Percentiles rank a stretch among this genome's conserved stretches.
Conservation (phyloP, 108 stramenopile species). For the Nitzschia putrida region DNA sequence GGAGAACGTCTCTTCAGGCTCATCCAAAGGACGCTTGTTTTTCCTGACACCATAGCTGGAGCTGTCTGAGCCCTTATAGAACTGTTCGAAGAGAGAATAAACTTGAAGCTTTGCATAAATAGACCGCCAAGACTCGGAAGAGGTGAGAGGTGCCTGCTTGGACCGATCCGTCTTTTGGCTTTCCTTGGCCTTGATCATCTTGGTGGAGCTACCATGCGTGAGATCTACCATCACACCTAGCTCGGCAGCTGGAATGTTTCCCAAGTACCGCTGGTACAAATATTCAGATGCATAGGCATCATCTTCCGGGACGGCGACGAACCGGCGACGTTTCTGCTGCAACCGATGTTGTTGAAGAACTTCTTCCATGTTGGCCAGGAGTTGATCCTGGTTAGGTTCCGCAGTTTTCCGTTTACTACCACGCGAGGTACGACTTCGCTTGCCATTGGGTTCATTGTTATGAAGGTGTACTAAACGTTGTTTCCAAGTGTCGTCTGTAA, state of each 20-base stretch:
- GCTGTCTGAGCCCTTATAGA: not conserved
- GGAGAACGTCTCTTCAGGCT: not conserved
- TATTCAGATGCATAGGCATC: not conserved
- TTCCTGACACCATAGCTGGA: not conserved
- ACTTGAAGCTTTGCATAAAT: not conserved
- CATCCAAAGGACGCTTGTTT: not conserved
- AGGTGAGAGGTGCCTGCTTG: not conserved
- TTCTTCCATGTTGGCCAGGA: conserved; percentile 15
- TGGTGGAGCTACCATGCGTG: not conserved
- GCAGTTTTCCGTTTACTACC: conserved; percentile 13
- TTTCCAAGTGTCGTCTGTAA: conserved; percentile 14
- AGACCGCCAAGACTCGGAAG: not conserved
- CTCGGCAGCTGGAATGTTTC: not conserved
- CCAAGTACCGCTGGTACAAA: not conserved
- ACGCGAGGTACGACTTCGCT: conserved; percentile 17
- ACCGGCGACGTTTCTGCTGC: not conserved
- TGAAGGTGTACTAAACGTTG: conserved; percentile 26
- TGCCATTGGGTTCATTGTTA: conserved; percentile 13
- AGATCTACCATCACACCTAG: not conserved
- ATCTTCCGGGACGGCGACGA: not conserved
- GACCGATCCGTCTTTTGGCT: not conserved
- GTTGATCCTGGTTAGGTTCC: conserved; percentile 1
- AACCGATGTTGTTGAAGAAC: not conserved
- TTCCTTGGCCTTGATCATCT: not conserved
- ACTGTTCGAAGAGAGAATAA: not conserved